These are phyloP conservation scores for Acephala macrosclerotiorum DNA, from an alignment of 2,329 filamentous ascomycete genomes.

Conservation along the genomic window DNA sequence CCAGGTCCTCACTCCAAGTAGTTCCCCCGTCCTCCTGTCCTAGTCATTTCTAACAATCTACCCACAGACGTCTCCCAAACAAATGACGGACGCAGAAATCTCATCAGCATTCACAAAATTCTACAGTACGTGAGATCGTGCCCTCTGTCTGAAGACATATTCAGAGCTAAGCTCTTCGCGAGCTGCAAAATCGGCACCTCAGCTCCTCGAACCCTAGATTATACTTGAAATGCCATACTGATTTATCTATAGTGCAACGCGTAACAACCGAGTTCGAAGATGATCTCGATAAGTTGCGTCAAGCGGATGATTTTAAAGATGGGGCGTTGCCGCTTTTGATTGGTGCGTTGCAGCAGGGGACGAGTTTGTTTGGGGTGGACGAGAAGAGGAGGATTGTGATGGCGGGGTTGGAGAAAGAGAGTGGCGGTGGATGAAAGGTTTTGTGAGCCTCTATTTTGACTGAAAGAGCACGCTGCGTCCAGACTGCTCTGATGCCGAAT, in stretches of 20 bases:
- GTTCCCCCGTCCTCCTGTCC: neutral
- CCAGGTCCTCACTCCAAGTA: slow-evolving; percentile 1
- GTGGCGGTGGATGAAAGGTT: neutral
- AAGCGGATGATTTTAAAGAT: slow-evolving; percentile 73
- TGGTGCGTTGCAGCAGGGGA: slow-evolving; percentile 72
- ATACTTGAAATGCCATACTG: no score
- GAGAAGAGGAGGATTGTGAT: slow-evolving; percentile 51
- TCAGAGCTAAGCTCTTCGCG: no score
- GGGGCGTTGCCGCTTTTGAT: slow-evolving; percentile 71
- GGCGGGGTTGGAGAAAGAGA: slow-evolving; percentile 19
- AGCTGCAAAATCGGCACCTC: no score
- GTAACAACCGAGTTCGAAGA: slow-evolving; percentile 75
- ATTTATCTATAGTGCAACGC: no score
- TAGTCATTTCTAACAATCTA: neutral
- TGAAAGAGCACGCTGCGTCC: no score
- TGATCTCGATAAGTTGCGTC: slow-evolving; percentile 74
- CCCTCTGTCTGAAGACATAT: no score
- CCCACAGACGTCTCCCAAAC: slow-evolving; percentile 6
- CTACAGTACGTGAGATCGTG: no score
- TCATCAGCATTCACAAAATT: slow-evolving; percentile 61
- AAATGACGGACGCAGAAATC: slow-evolving; percentile 30
- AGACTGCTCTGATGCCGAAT: no score
- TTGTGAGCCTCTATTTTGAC: no score
- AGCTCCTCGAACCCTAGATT: no score
- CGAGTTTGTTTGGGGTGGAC: slow-evolving; percentile 63